Evolutionary conservation across 1,284 basidiomycete genomes (phyloP).

Genomic region (Boletus subluridellus): DNA sequence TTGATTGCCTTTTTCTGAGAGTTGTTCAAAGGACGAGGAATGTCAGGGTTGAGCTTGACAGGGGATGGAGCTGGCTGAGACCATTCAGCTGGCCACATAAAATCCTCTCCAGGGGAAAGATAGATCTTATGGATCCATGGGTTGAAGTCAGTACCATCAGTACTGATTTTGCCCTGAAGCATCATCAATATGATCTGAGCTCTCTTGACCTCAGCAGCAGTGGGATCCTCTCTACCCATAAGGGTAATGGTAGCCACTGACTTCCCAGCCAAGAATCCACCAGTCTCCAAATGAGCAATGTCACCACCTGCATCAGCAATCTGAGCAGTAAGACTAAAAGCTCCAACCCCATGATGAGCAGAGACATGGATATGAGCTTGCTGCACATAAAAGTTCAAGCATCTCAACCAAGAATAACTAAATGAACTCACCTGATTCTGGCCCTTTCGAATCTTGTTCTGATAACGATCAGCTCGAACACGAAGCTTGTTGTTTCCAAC

Average conservation of each 20-base stretch:
- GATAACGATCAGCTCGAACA: constrained; percentile 40
- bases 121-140: constrained; percentile 61
- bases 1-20: constrained; percentile 29
- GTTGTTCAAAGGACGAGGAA: constrained; percentile 26
- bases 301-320: constrained; percentile 1
- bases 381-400: constrained; percentile 12
- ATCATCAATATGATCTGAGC: constrained; percentile 44
- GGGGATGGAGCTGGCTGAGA: constrained; percentile 14
- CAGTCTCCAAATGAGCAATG: constrained; percentile 14
- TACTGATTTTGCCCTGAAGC: constrained; percentile 44
- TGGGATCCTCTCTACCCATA: constrained; percentile 50
- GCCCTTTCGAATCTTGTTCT: constrained; percentile 39
- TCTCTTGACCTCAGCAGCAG: constrained; percentile 48
- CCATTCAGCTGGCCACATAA: constrained; percentile 46
- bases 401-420: background rate
- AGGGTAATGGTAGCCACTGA: constrained; percentile 39
- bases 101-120: constrained; percentile 34
- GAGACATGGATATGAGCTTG: constrained; percentile 16
- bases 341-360: constrained; percentile 12
- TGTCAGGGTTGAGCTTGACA: constrained; percentile 17
- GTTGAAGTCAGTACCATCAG: constrained; percentile 39
- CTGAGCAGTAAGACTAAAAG: constrained; percentile 17
- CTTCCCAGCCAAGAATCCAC: constrained; percentile 24
- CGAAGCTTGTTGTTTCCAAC: constrained; percentile 24
- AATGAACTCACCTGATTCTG: constrained; percentile 27